Conservation (phyloP, 78 protist genomes). For the Polysphondylium violaceum region DNA sequence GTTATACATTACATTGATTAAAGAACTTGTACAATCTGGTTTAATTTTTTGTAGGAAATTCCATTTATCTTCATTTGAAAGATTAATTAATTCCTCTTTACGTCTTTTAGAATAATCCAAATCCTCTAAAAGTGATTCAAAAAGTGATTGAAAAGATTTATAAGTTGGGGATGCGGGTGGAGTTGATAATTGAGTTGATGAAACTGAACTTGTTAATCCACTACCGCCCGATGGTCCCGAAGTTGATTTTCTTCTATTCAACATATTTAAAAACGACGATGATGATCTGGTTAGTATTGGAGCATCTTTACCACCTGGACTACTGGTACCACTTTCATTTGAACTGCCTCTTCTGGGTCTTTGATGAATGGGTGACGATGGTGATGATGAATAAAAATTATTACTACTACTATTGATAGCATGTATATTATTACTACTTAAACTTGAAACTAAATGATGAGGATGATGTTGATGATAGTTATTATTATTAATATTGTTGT, state of each 20-base stretch:
- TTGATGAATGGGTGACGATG: neutral
- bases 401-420: neutral
- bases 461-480: neutral
- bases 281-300: conserved; percentile 1
- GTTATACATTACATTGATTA: conserved; percentile 7
- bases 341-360: neutral
- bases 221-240: neutral
- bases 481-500: neutral
- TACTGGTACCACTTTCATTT: neutral
- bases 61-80: conserved; percentile 61
- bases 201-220: neutral
- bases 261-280: conserved; percentile 6
- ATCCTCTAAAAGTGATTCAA: conserved; percentile 53
- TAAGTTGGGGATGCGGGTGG: conserved; percentile 58
- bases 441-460: neutral
- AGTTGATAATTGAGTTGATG: neutral
- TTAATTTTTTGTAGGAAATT: conserved; percentile 50
- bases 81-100: conserved; percentile 47
- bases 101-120: conserved; percentile 50
- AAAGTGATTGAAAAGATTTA: conserved; percentile 45
- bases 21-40: conserved; percentile 69
- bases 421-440: neutral
- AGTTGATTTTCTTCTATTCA: neutral
- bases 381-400: conserved; percentile 1
- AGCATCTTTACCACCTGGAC: neutral